Percentiles rank a stretch among this genome's conserved stretches.
Evolutionary conservation across 306 rosid genomes (phyloP).

Genomic region (Leucaena leucocephala): DNA sequence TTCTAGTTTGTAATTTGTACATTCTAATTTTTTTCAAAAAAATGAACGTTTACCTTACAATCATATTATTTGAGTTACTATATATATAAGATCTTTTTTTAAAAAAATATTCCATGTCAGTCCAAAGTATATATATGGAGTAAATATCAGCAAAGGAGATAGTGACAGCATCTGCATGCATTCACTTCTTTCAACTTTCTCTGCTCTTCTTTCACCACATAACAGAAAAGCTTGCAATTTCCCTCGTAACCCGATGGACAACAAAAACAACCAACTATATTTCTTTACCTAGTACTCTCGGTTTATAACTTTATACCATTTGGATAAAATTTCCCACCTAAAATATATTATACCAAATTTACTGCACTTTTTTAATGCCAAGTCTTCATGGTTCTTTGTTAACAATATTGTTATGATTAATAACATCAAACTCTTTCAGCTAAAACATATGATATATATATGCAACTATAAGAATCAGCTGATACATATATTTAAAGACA

Average conservation of each 20-base stretch:
- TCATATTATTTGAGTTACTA: too few species aligned
- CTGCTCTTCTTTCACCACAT: not conserved
- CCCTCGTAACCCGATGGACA: slow-evolving; percentile 23
- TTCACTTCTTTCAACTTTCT: slow-evolving; percentile 23
- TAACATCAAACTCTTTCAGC: too few species aligned
- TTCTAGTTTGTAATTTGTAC: too few species aligned
- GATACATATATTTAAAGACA: too few species aligned
- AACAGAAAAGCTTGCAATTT: slow-evolving; percentile 7
- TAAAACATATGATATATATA: too few species aligned
- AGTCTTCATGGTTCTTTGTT: too few species aligned
- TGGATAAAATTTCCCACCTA: not conserved
- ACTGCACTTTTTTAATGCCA: not conserved
- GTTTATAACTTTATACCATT: not conserved
- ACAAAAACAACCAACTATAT: not conserved
- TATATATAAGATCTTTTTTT: too few species aligned
- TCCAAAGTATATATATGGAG: not conserved
- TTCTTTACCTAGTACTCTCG: slow-evolving; percentile 13
- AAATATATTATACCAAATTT: not conserved
- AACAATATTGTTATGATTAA: too few species aligned
- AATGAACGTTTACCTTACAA: too few species aligned
- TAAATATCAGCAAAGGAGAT: slow-evolving; percentile 16
- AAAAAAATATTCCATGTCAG: not conserved
- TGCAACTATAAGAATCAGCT: too few species aligned
- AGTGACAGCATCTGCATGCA: slow-evolving; percentile 29
- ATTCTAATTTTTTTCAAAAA: too few species aligned